Evolutionary conservation across 176 grass and related monocot genomes (phyloP).

Genomic region (Zoysia japonica): DNA sequence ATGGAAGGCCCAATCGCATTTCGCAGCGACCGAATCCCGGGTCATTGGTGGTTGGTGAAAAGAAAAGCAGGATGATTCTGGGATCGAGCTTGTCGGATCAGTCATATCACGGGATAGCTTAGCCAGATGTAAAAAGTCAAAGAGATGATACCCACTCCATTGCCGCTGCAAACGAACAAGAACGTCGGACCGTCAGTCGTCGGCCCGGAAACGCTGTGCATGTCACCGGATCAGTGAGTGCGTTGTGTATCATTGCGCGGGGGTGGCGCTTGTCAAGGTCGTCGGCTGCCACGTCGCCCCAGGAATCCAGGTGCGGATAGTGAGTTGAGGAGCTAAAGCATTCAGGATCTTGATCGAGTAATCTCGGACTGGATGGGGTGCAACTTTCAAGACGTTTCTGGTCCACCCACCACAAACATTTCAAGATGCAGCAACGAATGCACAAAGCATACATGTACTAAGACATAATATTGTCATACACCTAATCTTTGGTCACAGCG

Average conservation of each 20-base stretch:
- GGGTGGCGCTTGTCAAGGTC: conserved; percentile 24
- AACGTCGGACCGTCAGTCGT: not conserved
- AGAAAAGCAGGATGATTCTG: not conserved
- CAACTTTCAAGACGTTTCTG: not conserved
- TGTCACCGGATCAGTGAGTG: conserved; percentile 8
- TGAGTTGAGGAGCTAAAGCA: not conserved
- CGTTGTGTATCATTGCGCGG: conserved; percentile 13
- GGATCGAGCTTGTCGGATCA: not conserved
- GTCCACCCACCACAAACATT: not conserved
- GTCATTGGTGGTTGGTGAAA: not conserved
- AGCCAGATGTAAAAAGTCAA: not conserved
- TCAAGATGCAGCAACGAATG: not conserved
- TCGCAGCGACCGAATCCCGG: not conserved
- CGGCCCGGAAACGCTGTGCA: not conserved
- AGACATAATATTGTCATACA: not conserved
- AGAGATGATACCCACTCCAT: not conserved
- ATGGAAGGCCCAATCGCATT: too few relatives aligned
- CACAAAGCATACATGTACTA: not conserved
- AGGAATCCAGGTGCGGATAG: conserved; percentile 9
- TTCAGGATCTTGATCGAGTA: not conserved
- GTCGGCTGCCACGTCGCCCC: not conserved
- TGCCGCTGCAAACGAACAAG: not conserved
- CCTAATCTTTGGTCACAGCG: not conserved
- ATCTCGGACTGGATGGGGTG: not conserved
- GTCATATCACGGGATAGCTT: not conserved